Evolutionary conservation across 2,329 filamentous ascomycete species (phyloP).

Genomic region (Fusarium austroafricanum): DNA sequence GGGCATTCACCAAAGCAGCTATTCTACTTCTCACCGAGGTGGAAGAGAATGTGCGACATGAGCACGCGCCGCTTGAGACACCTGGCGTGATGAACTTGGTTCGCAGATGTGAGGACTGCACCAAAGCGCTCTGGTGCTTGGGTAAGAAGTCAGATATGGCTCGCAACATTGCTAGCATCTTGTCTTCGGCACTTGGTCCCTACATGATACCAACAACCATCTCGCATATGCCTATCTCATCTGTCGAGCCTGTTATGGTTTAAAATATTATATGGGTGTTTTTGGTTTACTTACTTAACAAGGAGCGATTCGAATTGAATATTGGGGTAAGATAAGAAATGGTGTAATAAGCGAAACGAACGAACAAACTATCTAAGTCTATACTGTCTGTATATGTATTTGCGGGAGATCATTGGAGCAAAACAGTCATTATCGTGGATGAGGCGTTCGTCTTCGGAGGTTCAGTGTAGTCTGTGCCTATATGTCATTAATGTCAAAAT

Average conservation of each 20-base stretch:
- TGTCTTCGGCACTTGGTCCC: conserved; percentile 43
- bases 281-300: conserved; percentile 8
- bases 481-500: not conserved
- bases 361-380: not conserved
- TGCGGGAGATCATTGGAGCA: conserved; percentile 4
- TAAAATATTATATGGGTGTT: conserved; percentile 6
- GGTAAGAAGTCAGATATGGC: conserved; percentile 66
- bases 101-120: conserved; percentile 59
- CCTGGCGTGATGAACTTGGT: conserved; percentile 45
- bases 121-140: conserved; percentile 65
- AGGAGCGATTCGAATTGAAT: conserved; percentile 3
- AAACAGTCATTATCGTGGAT: conserved; percentile 22
- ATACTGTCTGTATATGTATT: conserved; percentile 19
- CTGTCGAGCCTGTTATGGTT: conserved; percentile 32
- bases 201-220: conserved; percentile 41
- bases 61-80: conserved; percentile 39
- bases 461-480: not conserved
- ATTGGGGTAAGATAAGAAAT: conserved; percentile 9
- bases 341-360: conserved; percentile 20
- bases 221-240: conserved; percentile 26
- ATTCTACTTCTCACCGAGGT: conserved; percentile 53
- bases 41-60: conserved; percentile 45
- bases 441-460: not conserved
- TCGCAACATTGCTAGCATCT: conserved; percentile 44
- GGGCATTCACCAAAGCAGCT: conserved; percentile 63